Base-by-base conservation (phyloP, 2,329 filamentous ascomycete species). In the Alternaria gansuensis region DNA sequence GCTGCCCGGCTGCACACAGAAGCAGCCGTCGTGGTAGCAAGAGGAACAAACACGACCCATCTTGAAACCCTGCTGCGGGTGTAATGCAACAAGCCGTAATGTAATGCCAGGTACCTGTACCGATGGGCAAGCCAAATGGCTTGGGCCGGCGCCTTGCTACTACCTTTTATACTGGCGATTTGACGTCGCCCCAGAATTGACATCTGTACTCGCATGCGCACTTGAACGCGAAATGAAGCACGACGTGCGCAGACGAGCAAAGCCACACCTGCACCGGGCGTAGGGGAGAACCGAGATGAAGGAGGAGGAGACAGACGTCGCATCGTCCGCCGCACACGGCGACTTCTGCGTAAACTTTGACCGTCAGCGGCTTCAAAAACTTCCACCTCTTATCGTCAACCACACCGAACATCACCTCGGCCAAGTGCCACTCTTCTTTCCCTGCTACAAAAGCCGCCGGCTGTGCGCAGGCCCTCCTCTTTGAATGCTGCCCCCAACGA, bases 381-480 rank as follows among this genome's bases (percentile, higher is more conserved):
- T 63, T 62, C 67, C 67, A 64, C 67, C 63, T 71, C 62, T 71
- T 55, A 62, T 51, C 46, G 37, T 54, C 52, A 53, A 49, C 28
- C 39, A 43, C 59, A 57, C 54, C n/a, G 51, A 57, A 57, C 51
- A 49, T 44, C 17, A 41, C 56, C 51, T 59, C 56, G 56, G 56
- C 56, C 39, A 55, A 34, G 44, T 45, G 31, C 50, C 44, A 45
- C 29, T 45, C 24, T 34, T 50, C 26, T 14, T n/a, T 51, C 43
- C 46, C 50, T 53, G 48, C 17, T 17, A 52, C 31, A 52, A 40
- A 43, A 43, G 48, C 54, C 43, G 53, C n/a, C 49, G 43, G 53
- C 37, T 58, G 41, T 50, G 54, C 9, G 46, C 31, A 48, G 13
- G n/a, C 39, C 23, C 50, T 55, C 52, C 44, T 24, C 31, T 26